Base-by-base conservation (phyloP, 1,284 basidiomycete genomes). In the Omphalotus olearius region DNA sequence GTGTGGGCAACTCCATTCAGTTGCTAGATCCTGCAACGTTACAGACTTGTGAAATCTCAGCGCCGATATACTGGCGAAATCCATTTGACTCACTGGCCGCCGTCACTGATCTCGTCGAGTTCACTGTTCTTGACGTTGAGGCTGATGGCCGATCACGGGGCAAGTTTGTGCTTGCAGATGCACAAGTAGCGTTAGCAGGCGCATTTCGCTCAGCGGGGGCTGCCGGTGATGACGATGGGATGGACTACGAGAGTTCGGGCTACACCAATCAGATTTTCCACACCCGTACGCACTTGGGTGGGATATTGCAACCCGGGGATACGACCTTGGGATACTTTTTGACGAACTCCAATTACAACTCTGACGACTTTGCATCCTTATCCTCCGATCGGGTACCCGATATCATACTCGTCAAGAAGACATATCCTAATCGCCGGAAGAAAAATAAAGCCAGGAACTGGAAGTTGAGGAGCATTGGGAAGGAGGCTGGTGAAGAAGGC, bases 241-340 rank as follows among this genome's bases (percentile, higher is more conserved):
- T 85, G 79, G 83, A 84, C 65, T 74, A 74, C 57, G 85, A 83
- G 23, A 71, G 68, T 50, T 71, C 65, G 47, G 80, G 69, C 46
- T 70, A 64, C 58, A 74, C 68, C 68, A 93, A 74, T 61, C 89
- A 90, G 58, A 97, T 98, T 59, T 94, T 85, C 73, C 94, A 98
- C 71, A 96, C 95, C 11, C 89, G 95, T 36, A 98, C 96, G 13
- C 96, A 99, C 63, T 84, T 99, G 39, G 97, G 97, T 45, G 88
- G 82, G 13, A 93, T 99, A 61, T 78, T 99, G 18, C 94, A 98
- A 66, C 94, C 96, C 0, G 97, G 96, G 17, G 97, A 99, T 69
- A 87, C 92, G 0, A 94, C 83, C 18, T 73, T 98, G 54, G 96
- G 96, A 3, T 99, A 93, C 75, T 83, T 92, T 69, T 79, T 99